Evolutionary conservation across 2,329 filamentous ascomycete species (phyloP).

Genomic region (Paracorniculantispora psalliotae): DNA sequence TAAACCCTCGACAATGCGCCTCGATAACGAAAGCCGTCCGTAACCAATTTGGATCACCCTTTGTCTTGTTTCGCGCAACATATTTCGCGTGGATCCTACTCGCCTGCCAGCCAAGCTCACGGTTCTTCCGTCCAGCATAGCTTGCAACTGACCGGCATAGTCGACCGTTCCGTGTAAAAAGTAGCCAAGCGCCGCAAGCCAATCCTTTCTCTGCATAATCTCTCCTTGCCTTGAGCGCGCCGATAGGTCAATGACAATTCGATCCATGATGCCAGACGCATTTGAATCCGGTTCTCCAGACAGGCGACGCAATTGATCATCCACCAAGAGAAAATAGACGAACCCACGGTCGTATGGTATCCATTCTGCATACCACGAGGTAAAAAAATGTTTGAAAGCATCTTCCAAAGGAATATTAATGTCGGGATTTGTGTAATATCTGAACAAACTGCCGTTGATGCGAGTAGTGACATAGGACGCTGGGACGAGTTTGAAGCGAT

Average conservation of each 20-base stretch:
- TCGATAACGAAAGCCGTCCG: background rate
- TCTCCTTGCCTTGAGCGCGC: background rate
- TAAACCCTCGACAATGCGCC: background rate
- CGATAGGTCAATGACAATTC: background rate
- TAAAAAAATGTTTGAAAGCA: slow-evolving; percentile 12
- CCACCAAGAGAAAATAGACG: slow-evolving; percentile 7
- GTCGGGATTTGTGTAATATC: slow-evolving; percentile 16
- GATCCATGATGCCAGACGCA: slow-evolving; percentile 2
- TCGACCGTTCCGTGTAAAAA: slow-evolving; percentile 2
- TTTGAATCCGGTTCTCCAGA: background rate
- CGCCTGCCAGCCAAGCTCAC: slow-evolving; percentile 9
- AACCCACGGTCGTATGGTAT: slow-evolving; percentile 11
- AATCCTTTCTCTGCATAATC: slow-evolving; percentile 6
- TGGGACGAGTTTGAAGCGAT: slow-evolving; percentile 15
- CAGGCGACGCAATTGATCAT: slow-evolving; percentile 7
- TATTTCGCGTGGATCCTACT: slow-evolving; percentile 8
- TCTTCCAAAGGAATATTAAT: slow-evolving; percentile 10
- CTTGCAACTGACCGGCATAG: background rate
- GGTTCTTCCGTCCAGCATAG: background rate
- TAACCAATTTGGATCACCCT: slow-evolving; percentile 3
- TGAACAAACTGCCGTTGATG: slow-evolving; percentile 12
- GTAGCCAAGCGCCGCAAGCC: slow-evolving; percentile 1
- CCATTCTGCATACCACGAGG: slow-evolving; percentile 16
- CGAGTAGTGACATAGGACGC: slow-evolving; percentile 12
- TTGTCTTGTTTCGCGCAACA: slow-evolving; percentile 11